Evolutionary conservation across 23 red algal genomes (phyloP).

Genomic region (Pyropia haitanensis): DNA sequence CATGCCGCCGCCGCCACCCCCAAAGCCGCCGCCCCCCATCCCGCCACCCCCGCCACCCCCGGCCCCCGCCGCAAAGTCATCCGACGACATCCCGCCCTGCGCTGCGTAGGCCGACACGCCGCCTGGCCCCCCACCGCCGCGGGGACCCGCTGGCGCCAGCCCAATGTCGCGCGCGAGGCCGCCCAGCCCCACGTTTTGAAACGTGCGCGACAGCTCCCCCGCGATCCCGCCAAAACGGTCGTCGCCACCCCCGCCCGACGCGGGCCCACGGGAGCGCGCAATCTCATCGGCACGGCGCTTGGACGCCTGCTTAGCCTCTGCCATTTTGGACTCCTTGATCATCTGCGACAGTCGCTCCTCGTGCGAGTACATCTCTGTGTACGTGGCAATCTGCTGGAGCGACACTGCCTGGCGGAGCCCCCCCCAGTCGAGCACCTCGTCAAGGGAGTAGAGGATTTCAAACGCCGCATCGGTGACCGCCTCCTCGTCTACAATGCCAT

Average conservation of each 20-base stretch:
- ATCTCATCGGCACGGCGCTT: slow-evolving; percentile 71
- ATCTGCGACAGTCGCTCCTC: slow-evolving; percentile 94
- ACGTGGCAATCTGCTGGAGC: slow-evolving; percentile 61
- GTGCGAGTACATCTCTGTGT: slow-evolving; percentile 94
- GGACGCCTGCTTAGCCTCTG: slow-evolving; percentile 81
- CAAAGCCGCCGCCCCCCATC: slow-evolving; percentile 31
- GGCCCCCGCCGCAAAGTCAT: slow-evolving; percentile 7
- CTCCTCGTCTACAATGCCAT: slow-evolving; percentile 81
- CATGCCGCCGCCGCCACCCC: slow-evolving; percentile 14
- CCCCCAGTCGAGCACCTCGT: slow-evolving; percentile 99
- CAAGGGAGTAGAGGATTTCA: slow-evolving; percentile 91
- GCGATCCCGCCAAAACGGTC: slow-evolving; percentile 62
- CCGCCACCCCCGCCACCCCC: slow-evolving; percentile 8
- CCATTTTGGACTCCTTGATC: slow-evolving; percentile 98
- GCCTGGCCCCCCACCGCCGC: slow-evolving; percentile 20
- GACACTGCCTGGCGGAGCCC: slow-evolving; percentile 75
- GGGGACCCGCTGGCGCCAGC: slow-evolving; percentile 11
- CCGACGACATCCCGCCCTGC: slow-evolving; percentile 51
- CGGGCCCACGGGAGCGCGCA: slow-evolving; percentile 19
- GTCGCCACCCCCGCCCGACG: slow-evolving; percentile 23
- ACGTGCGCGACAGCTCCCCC: slow-evolving; percentile 51
- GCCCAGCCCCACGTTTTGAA: slow-evolving; percentile 60
- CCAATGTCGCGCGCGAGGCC: slow-evolving; percentile 58
- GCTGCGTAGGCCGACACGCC: slow-evolving; percentile 43
- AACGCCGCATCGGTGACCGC: slow-evolving; percentile 88